Base-by-base conservation (phyloP, 1,139 yeast genomes). In the Suzukiozyma palmioleophila region DNA sequence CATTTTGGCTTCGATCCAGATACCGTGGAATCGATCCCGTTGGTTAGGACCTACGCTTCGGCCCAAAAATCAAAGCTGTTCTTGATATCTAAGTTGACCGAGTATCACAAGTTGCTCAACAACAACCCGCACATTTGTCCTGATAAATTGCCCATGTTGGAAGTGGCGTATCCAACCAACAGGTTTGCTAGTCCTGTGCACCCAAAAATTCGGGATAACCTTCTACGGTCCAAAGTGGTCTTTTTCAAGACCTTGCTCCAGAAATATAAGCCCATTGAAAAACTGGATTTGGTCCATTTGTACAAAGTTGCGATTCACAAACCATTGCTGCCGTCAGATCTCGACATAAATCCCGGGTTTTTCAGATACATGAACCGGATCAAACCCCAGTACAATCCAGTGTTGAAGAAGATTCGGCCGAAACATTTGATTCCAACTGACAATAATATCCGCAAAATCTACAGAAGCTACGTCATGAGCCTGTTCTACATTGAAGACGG, bases 181-280 rank as follows among this genome's bases (percentile, higher is more conserved):
- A 49, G 61, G 27, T 56, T 52, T 37, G 75, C 71, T 1, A 42
- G 47, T 7, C 73, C 75, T 0, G 43, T 59, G 2, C 62, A 62
- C 39, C 59, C 60, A 5, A 46, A 50, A 3, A 50, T 52, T 13
- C 43, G 66, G 30, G 66, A 69, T 42, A 51, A 49, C 22, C 42
- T 55, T 24, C 47, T 68, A 18, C 48, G 51, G 28, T 41, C 48
- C n/a, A 57, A 58, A 32, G 45, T 71, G 3, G 54, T 50, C 7
- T 43, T 51, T 7, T 49, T 62, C 1, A 64, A 60, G 39, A 33
- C 36, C 3, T 33, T 62, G 0, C 38, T 63, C 8, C 35, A 43
- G 8, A 38, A 42, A 1, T 46, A 44, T 32, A 44, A 42, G 34
- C 74, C 75, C 2, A 51, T 69, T 1, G 33, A 37, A 0, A 45